Evolutionary conservation across 116 monocot genomes (phyloP), one percentile per base, ranked within the genome.

Genomic region (Thalassia testudinum): DNA sequence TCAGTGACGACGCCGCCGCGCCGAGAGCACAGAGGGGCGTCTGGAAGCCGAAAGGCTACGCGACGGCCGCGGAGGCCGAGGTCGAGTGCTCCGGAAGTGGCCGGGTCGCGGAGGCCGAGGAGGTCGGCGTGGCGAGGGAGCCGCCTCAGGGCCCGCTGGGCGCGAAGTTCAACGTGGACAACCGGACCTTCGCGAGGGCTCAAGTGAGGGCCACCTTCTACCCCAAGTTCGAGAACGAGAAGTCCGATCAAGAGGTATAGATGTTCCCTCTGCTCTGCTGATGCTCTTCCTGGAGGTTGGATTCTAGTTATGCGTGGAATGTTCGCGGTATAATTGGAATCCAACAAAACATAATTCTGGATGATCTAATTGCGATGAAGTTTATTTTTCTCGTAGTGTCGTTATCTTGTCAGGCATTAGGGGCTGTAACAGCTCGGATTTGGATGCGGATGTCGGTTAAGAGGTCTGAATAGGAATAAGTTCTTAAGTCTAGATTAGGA

Each of bases 191-290:
- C 34, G 51, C 76, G 1, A 67, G 62, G 42, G 76, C 97, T 47
- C 78, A 85, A 63, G 72, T 97, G 50, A 66, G 97, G 30, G 97
- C 97, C 12, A 86, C 90, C 12, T 99, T 99, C 58, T 99, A 90
- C 44, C 99, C 99, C 1, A 90, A 89, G 40, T 90, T 99, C 52
- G 90, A 99, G 71, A 99, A 99, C 40, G 99, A 99, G 67, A 99
- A 90, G 70, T 99, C 99, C 12, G 90, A 99, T 49, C 90, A 89
- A 48, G 99, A 99, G 90, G 86, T 86, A 65, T 62, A 7, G 15
- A 3, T 45, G 4, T 10, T 34, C 30, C 10, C 30, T 34, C 3
- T 34, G 3, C 30, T 34, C 30, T 34, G 10, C 10, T 34, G 30
- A 5, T 34, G 30, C 10, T 34, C 10, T n/a, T n/a, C n/a, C n/a